Evolutionary conservation across 371 early-diverging fungal species (phyloP).

Genomic region (Lichtheimia corymbifera): DNA sequence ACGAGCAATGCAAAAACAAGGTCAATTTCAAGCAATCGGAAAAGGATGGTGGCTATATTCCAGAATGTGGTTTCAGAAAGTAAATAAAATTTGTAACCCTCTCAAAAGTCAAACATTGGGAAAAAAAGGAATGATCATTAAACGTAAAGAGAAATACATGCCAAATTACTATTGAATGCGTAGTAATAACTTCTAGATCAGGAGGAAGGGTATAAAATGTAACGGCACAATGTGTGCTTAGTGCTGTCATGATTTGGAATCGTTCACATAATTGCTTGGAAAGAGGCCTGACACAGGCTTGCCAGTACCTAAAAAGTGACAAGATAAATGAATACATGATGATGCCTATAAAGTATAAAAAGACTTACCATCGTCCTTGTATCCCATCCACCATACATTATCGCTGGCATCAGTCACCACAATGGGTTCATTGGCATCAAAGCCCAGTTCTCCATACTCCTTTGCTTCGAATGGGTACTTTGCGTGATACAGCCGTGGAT

Average conservation of each 20-base stretch:
- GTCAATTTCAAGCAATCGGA: no score
- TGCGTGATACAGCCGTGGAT: slow-evolving; percentile 60
- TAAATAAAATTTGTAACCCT: no score
- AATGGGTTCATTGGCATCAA: slow-evolving; percentile 66
- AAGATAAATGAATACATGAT: no score
- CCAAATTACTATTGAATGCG: no score
- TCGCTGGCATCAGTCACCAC: slow-evolving; percentile 79
- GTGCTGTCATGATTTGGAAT: slow-evolving; percentile 12
- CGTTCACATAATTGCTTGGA: slow-evolving; percentile 44
- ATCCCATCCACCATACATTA: slow-evolving; percentile 87
- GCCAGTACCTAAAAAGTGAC: slow-evolving; percentile 8
- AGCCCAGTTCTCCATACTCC: slow-evolving; percentile 75
- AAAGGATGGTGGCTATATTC: no score
- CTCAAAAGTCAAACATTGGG: no score
- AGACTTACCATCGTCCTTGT: slow-evolving; percentile 59
- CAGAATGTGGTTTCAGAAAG: no score
- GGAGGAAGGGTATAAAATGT: slow-evolving; percentile 8
- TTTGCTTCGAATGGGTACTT: slow-evolving; percentile 75
- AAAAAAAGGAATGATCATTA: no score
- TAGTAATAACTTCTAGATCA: no score
- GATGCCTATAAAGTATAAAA: background rate
- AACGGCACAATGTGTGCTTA: background rate
- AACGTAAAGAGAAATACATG: no score
- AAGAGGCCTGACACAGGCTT: slow-evolving; percentile 39
- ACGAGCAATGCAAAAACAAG: no score